Conservation (phyloP, 2,329 filamentous ascomycete genomes). For the Botrytis sinoallii region DNA sequence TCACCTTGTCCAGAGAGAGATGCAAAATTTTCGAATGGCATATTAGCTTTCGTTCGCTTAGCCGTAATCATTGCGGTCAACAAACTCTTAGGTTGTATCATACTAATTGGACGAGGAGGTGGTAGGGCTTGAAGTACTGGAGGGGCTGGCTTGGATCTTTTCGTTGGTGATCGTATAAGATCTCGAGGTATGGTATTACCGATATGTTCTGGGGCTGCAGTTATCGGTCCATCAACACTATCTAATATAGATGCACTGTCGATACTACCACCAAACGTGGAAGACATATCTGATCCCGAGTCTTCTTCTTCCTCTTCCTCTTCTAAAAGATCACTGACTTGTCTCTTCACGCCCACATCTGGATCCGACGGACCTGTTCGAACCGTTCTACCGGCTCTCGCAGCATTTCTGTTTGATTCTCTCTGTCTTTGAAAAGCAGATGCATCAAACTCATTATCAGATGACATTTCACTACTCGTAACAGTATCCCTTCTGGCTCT, state of each 20-base stretch:
- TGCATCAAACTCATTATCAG: conserved; percentile 74
- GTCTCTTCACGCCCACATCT: conserved; percentile 37
- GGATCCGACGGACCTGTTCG: conserved; percentile 53
- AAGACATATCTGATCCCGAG: conserved; percentile 62
- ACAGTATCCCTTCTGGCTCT: conserved; percentile 70
- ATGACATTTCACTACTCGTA: conserved; percentile 79
- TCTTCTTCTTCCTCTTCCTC: conserved; percentile 51
- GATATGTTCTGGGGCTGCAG: conserved; percentile 54
- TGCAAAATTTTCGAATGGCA: conserved; percentile 75
- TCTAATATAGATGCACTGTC: conserved; percentile 69
- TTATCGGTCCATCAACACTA: conserved; percentile 56
- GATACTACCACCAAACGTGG: conserved; percentile 63
- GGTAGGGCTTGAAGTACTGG: conserved; percentile 64
- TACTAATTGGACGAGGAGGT: conserved; percentile 65
- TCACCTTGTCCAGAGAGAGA: conserved; percentile 75
- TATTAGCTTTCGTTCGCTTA: conserved; percentile 64
- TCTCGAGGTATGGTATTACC: conserved; percentile 63
- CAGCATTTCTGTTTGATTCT: conserved; percentile 57
- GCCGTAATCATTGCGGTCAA: conserved; percentile 70
- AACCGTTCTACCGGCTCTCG: conserved; percentile 52
- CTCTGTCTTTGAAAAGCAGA: conserved; percentile 62
- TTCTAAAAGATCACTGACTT: conserved; percentile 47
- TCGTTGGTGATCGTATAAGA: conserved; percentile 60
- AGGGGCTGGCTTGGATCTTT: conserved; percentile 56
- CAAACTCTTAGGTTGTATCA: conserved; percentile 66